Base-by-base conservation (phyloP, 352 stramenopile species). In the Phytophthora gonapodyides region DNA sequence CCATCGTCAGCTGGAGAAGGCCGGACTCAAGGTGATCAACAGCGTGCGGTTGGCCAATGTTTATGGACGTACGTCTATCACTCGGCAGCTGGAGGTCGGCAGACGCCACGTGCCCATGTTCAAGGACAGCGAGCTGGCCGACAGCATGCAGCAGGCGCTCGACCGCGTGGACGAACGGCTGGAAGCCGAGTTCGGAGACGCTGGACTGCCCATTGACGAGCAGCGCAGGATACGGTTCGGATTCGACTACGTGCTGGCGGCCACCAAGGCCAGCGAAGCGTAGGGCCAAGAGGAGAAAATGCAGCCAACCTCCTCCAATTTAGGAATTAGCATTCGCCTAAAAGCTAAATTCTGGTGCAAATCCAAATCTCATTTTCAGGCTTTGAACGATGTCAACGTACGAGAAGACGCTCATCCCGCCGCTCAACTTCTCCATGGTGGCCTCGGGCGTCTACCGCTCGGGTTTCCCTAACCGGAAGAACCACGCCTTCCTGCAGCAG, bases 341-440 rank as follows among this genome's bases (percentile, higher is more conserved):
- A 31, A 31, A 2, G 2, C 27, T 31, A 31, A 31, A 31, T 31
- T 31, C 27, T 31, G 27, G 27, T 31, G 27, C 27, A 31, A 24
- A 27, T 27, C 6, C 24, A 51, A 27, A 47, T 10, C 40, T 21
- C 19, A 27, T 43, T 30, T 41, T 48, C 6, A 16, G 33, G 42
- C 33, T 51, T 44, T 38, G 37, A 52, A 30, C n/a, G 8, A 91
- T 94, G 85, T 90, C 82, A 43, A 81, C 80, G 52, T 94, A 96
- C 67, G 87, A 94, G 69, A 93, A 92, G 75, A 93, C 82, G 57
- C 73, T 94, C 55, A 95, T 95, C 60, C 84, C 88, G 57, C 88
- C 88, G 63, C 80, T 95, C 53, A 97, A 97, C 67, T 97, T 96
- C 67, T 93, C 85, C 43, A 94, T 95, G 83, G 87, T 97, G 50